phyloP scores from a whole-genome alignment of 1,284 basidiomycete genomes.

The Cryptococcus sp. region DNA sequence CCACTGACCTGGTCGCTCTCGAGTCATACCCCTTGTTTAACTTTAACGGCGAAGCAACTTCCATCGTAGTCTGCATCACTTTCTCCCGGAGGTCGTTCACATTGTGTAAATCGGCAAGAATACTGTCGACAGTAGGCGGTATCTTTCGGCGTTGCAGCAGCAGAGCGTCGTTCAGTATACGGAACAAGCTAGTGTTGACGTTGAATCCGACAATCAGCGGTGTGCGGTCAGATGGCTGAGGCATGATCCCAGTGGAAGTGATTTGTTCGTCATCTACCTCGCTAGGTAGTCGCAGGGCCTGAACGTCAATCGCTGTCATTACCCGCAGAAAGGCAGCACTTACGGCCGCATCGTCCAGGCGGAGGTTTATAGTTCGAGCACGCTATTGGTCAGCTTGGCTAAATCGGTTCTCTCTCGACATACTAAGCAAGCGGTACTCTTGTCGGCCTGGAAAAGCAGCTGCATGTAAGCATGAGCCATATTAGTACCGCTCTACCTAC shows the following conservation, averaged over 20 bases:
- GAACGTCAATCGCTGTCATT: neutral
- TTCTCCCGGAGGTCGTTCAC: constrained; percentile 29
- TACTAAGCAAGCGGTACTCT: constrained; percentile 31
- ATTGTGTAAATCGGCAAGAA: constrained; percentile 35
- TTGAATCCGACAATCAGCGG: constrained; percentile 43
- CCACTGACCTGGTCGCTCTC: constrained; percentile 21
- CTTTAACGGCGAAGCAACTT: constrained; percentile 23
- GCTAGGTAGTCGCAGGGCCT: constrained; percentile 27
- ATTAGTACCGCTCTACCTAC: too few species aligned
- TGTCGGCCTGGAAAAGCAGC: constrained; percentile 44
- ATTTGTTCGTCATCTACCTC: constrained; percentile 48
- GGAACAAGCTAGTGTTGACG: constrained; percentile 35
- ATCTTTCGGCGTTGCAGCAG: constrained; percentile 32
- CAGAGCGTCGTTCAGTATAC: constrained; percentile 38
- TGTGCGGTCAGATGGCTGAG: constrained; percentile 33
- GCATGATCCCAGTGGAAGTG: constrained; percentile 33
- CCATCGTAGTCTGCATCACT: constrained; percentile 18
- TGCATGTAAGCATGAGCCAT: neutral
- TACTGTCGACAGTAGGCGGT: constrained; percentile 26
- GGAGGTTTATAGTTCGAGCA: constrained; percentile 28
- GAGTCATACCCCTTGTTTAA: constrained; percentile 29
- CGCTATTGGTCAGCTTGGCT: constrained; percentile 16
- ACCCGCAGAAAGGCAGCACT: neutral
- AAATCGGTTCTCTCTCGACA: constrained; percentile 66
- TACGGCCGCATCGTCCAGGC: constrained; percentile 17